Conservation (phyloP, 2,329 filamentous ascomycete species). For the Phyllosticta capitalensis region DNA sequence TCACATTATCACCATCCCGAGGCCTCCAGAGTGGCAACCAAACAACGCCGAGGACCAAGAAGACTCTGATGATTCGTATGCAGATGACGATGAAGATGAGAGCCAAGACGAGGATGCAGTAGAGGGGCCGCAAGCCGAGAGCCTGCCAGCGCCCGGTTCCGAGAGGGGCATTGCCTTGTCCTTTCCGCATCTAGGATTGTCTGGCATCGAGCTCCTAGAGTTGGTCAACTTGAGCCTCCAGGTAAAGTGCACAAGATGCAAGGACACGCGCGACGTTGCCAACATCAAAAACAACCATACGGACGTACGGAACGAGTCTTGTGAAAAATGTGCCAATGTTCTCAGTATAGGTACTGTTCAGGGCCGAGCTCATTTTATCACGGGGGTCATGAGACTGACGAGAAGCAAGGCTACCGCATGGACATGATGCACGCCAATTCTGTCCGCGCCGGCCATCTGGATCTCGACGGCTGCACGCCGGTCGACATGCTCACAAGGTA, state of each 20-base stretch:
- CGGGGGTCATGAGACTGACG: slow-evolving; percentile 3
- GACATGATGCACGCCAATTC: slow-evolving; percentile 66
- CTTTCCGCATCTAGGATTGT: slow-evolving; percentile 67
- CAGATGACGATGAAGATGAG: slow-evolving; percentile 39
- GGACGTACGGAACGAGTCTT: slow-evolving; percentile 37
- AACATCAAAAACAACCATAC: slow-evolving; percentile 48
- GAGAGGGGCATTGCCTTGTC: slow-evolving; percentile 69
- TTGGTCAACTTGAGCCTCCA: slow-evolving; percentile 57
- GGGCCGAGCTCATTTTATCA: neutral
- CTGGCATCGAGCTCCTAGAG: slow-evolving; percentile 68
- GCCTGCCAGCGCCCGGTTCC: slow-evolving; percentile 30
- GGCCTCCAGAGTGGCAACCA: slow-evolving; percentile 64
- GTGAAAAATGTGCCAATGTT: slow-evolving; percentile 45
- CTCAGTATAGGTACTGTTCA: slow-evolving; percentile 33
- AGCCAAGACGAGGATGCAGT: slow-evolving; percentile 35
- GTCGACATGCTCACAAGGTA: slow-evolving; percentile 65
- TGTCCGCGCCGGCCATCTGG: slow-evolving; percentile 67
- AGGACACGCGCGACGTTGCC: slow-evolving; percentile 59
- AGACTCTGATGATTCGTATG: slow-evolving; percentile 30
- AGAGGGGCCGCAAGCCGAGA: slow-evolving; percentile 36
- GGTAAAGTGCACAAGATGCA: slow-evolving; percentile 72
- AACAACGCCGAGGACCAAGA: slow-evolving; percentile 23
- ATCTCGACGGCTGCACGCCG: slow-evolving; percentile 64
- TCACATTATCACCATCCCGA: slow-evolving; percentile 62
- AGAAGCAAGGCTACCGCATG: slow-evolving; percentile 36